Base-by-base conservation (phyloP, 2,329 filamentous ascomycete genomes). In the Stemphylium vesicarium region DNA sequence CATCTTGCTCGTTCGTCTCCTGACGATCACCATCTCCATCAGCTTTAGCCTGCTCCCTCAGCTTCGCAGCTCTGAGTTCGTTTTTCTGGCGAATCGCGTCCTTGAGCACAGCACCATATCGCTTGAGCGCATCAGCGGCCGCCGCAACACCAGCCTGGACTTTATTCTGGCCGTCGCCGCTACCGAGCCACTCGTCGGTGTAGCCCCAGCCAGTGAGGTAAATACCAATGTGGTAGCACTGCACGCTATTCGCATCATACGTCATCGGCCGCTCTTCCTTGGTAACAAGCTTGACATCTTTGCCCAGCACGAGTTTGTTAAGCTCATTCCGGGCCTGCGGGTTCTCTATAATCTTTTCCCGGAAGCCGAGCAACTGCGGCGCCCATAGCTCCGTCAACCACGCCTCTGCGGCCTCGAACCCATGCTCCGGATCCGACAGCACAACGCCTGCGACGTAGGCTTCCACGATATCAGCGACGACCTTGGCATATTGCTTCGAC, bases 381-480 rank as follows among this genome's bases (percentile, higher is more conserved):
- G 84, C 83, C 92, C 92, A 97, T 0, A 97, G 78, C 7, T 82
- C 77, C 45, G 85, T 88, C 40, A 97, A 77, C 92, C 92, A 98
- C 12, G 81, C 72, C 46, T 88, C 82, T 2, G 84, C 87, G 2
- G 80, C 81, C 7, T 74, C 59, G 41, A 89, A 83, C 1, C 93
- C 92, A 41, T 85, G 72, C 8, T 78, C 75, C 0, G 85, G 81
- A 64, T 92, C 84, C 1, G 88, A 87, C 2, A 91, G 78, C 31
- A 96, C 83, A 5, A 93, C 77, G 3, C 89, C 93, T 8, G 90
- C 93, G 13, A 96, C 85, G 65, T 96, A 97, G 0, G 94, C 90
- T 73, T 98, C 94, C 66, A 97, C 96, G 15, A 97, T 83, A 70
- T 98, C 94, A 8, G 88, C 93, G 51, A 90, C 81, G 9, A 92